A percentile compares a stretch with the other conserved stretches of the same genome.
Conservation (phyloP, 495 filamentous ascomycete genomes). For the Penicillium angulare region DNA sequence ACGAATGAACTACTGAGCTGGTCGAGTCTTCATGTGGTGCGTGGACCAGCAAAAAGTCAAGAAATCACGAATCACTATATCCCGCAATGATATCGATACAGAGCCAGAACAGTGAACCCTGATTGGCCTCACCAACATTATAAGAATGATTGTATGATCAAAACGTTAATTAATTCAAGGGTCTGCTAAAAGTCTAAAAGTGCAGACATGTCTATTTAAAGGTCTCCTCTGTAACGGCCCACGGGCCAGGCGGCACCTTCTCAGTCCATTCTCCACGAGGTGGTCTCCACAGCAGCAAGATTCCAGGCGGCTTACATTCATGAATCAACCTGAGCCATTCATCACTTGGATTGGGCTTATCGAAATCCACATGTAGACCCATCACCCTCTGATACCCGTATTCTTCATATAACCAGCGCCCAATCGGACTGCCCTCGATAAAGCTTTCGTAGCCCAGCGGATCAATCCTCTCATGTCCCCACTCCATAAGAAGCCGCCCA, state of each 20-base stretch:
- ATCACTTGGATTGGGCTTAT: slow-evolving; percentile 25
- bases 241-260: slow-evolving; percentile 13
- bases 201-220: not conserved
- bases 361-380: slow-evolving; percentile 17
- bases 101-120: too few relatives aligned
- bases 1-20: slow-evolving; percentile 43
- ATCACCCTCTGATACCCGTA: slow-evolving; percentile 26
- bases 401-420: slow-evolving; percentile 36
- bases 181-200: too few relatives aligned
- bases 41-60: slow-evolving; percentile 48
- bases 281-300: slow-evolving; percentile 32
- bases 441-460: slow-evolving; percentile 34
- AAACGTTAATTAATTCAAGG: too few relatives aligned
- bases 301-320: slow-evolving; percentile 22
- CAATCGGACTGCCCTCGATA: slow-evolving; percentile 32
- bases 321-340: slow-evolving; percentile 26
- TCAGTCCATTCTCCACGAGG: slow-evolving; percentile 28
- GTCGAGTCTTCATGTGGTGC: slow-evolving; percentile 48
- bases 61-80: slow-evolving; percentile 45
- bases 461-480: slow-evolving; percentile 34
- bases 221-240: slow-evolving; percentile 2
- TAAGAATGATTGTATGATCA: too few relatives aligned
- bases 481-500: slow-evolving; percentile 32
- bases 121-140: too few relatives aligned
- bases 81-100: too few relatives aligned